Conservation (phyloP, 371 early-diverging fungal species). For the Umbelopsis sp. region DNA sequence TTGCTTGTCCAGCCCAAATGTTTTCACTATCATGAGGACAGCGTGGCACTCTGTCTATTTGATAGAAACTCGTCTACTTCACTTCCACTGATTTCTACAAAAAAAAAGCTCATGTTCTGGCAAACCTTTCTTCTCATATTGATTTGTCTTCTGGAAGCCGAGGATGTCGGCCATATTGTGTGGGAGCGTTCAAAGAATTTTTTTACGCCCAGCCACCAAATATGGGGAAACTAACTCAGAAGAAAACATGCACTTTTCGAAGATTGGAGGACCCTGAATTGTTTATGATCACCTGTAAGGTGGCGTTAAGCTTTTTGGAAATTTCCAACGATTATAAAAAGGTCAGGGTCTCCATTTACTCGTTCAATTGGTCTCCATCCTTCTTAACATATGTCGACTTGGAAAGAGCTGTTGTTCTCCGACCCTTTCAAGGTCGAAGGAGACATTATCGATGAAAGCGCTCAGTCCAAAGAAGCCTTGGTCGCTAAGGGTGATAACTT, state of each 20-base stretch:
- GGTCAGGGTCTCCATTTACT: no score
- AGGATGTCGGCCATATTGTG: neutral
- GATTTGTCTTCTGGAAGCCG: no score
- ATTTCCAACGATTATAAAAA: neutral
- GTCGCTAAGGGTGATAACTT: constrained; percentile 4
- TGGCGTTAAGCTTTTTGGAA: neutral
- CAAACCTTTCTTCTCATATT: no score
- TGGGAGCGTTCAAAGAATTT: constrained; percentile 6
- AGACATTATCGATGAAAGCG: constrained; percentile 33
- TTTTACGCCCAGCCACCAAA: constrained; percentile 4
- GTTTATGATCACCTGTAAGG: constrained; percentile 2
- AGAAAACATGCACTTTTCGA: neutral
- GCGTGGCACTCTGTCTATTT: no score
- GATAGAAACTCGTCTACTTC: no score
- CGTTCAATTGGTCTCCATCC: neutral
- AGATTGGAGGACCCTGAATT: constrained; percentile 12
- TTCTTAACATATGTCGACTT: constrained; percentile 18
- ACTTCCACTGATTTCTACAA: no score
- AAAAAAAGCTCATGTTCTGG: no score
- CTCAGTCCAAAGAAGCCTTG: constrained; percentile 31
- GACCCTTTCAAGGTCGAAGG: constrained; percentile 37
- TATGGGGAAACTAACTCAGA: neutral
- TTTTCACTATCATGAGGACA: no score
- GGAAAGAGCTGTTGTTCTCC: constrained; percentile 27
- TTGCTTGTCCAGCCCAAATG: no score